Base-by-base conservation (phyloP, 148 eudicot species). In the Gaultheria prostrata region DNA sequence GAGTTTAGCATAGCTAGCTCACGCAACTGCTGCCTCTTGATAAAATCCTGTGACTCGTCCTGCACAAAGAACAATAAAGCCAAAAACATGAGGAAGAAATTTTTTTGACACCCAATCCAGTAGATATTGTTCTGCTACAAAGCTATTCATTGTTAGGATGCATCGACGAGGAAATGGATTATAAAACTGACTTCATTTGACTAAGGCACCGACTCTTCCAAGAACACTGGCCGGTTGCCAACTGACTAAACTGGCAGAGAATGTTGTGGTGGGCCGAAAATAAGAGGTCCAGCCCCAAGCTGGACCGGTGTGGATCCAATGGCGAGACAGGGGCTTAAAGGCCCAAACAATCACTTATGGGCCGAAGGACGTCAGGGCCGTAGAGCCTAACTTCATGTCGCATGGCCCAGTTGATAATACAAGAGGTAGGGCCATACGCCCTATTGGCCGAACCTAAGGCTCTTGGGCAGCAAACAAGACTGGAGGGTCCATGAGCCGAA, bases 1-100 rank as follows among this genome's bases (percentile, higher is more conserved):
- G 95, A 93, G 78, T 95, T 95, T 78, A 95, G 86, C 95, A 95
- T 35, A 4, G 98, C 97, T 30, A 95, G 93, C 86, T 95, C 98
- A 70, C 95, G 92, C 82, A 95, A 83, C 59, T 95, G 97, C 85
- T 93, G 97, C 84, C 98, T 89, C 86, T 95, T 94, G 82, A 93
- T 92, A 75, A 84, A 91, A 82, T 95, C 98, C 83, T 93, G 94
- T 18, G 95, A 89, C 86, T 95, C 98, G 81, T 95, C 98, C 98
- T 95, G 88, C 77, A 80, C 30, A 70, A 26, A 0, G 28, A 79
- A 48, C 45, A 76, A 30, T 33, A 26, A 67, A 11, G 72, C 35
- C 18, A 4, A 30, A 67, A 14, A 48, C 28, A 45, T 8, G 13
- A 12, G 78, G 6, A 56, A 35, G 30, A 49, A 71, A 48, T 28